A percentile compares a stretch with the other conserved stretches of the same genome.
Evolutionary conservation across 2,329 filamentous ascomycete species (phyloP).

Genomic region (Colletotrichum horii): DNA sequence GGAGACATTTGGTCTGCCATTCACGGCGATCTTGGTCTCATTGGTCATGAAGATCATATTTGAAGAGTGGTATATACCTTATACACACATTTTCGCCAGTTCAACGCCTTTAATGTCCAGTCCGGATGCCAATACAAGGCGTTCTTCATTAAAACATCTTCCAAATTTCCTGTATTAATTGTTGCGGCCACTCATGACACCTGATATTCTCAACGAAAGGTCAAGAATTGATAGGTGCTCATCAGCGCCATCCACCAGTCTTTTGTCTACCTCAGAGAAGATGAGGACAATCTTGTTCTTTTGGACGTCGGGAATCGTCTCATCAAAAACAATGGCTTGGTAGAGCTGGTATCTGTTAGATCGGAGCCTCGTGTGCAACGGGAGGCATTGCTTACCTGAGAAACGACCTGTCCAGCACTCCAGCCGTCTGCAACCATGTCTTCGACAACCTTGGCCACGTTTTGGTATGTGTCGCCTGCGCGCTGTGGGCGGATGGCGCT

Average conservation of each 20-base stretch:
- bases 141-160: background rate
- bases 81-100: conserved; percentile 1
- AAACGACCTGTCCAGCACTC: conserved; percentile 89
- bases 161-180: conserved; percentile 24
- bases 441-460: conserved; percentile 80
- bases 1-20: conserved; percentile 56
- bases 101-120: conserved; percentile 3
- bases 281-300: conserved; percentile 90
- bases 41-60: conserved; percentile 40
- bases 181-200: conserved; percentile 60
- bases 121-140: conserved; percentile 5
- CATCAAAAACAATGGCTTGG: conserved; percentile 81
- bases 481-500: conserved; percentile 77
- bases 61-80: conserved; percentile 7
- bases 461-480: conserved; percentile 69
- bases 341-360: conserved; percentile 65
- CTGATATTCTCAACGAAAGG: conserved; percentile 79
- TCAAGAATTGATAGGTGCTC: conserved; percentile 94
- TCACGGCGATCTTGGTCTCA: conserved; percentile 59
- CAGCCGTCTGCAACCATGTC: conserved; percentile 96
- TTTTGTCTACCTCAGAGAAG: conserved; percentile 95
- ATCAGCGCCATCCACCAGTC: conserved; percentile 91
- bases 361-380: background rate
- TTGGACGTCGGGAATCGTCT: conserved; percentile 80
- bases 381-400: conserved; percentile 62